Base-by-base conservation (phyloP, 2,329 filamentous ascomycete genomes). In the Dactylellina parvicollis region DNA sequence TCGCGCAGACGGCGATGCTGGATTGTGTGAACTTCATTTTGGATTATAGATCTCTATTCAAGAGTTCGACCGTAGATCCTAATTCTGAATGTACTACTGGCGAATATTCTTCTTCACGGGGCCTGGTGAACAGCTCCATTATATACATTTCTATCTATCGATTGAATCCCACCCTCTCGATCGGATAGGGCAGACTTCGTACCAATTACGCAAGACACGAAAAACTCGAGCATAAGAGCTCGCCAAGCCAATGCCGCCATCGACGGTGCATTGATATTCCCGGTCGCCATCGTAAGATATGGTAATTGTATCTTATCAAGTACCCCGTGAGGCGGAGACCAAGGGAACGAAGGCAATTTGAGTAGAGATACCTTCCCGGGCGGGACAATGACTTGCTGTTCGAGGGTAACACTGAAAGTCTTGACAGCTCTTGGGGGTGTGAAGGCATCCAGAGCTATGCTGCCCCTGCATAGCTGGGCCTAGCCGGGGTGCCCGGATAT, bases 1-100 rank as follows among this genome's bases (percentile, higher is more conserved):
- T 40, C 52, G 55, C 55, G 18, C 60, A 64, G 18, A 55, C 38
- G 4, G 52, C 36, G 24, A 75, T 24, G 40, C 40, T 49, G 38
- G 46, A 50, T 22, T 60, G 55, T 52, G 28, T 42, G n/a, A 74
- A 54, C 56, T 57, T 75, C 74, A 74, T 75, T 14, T 36, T 56
- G 36, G 24, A 20, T n/a, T 26, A 2, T 32, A 34, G 5, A 18
- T 28, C 10, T 32, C 2, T 34, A 32, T n/a, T 20, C 22, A 16
- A 20, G 28, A 28, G 18, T 36, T 34, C 2, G 2, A 34, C 3
- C 4, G 34, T 22, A 7, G 26, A 5, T 38, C 16, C 34, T 14
- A 38, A n/a, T 38, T 9, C 12, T 38, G 12, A 4, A 52, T 16
- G 20, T 3, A 30, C 20, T 3, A 3, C n/a, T 8, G 2, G 10